These are phyloP conservation scores for Helenozyma rhizophorensis DNA, from an alignment of 805 yeast species.

Conservation along the genomic window DNA sequence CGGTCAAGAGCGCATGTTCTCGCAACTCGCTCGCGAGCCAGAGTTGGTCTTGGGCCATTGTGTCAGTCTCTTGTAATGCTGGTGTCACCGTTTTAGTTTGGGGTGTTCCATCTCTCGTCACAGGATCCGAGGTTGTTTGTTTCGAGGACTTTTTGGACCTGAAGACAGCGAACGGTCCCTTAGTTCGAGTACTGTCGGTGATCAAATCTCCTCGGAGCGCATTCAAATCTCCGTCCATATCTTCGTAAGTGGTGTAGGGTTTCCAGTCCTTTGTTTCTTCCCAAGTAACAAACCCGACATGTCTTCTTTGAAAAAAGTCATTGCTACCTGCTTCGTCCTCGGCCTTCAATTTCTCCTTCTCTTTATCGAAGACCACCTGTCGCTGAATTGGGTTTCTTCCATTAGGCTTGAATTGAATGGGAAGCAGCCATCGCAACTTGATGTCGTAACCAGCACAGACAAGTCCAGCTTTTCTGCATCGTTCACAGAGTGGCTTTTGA, in stretches of 20 bases:
- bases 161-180: constrained; percentile 86
- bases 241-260: constrained; percentile 69
- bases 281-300: constrained; percentile 71
- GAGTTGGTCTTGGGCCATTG: constrained; percentile 42
- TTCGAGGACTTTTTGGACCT: constrained; percentile 2
- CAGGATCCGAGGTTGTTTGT: too few relatives aligned
- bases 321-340: constrained; percentile 3
- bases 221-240: constrained; percentile 67
- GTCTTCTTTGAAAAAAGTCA: constrained; percentile 63
- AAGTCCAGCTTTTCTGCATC: constrained; percentile 64
- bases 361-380: constrained; percentile 27
- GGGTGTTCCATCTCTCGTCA: too few relatives aligned
- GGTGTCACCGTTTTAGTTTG: neutral
- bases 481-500: constrained; percentile 61
- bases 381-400: constrained; percentile 26
- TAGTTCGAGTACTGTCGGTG: constrained; percentile 52
- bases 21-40: constrained; percentile 70
- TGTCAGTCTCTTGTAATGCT: constrained; percentile 3
- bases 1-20: constrained; percentile 70
- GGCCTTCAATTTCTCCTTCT: constrained; percentile 11
- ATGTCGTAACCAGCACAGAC: constrained; percentile 81
- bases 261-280: constrained; percentile 43
- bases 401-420: constrained; percentile 31
- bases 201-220: constrained; percentile 24
- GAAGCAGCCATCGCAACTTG: constrained; percentile 72